Evolutionary conservation across 106 monocot genomes (phyloP), one percentile per base, ranked within the genome.

Genomic region (Hemerocallis citrina): DNA sequence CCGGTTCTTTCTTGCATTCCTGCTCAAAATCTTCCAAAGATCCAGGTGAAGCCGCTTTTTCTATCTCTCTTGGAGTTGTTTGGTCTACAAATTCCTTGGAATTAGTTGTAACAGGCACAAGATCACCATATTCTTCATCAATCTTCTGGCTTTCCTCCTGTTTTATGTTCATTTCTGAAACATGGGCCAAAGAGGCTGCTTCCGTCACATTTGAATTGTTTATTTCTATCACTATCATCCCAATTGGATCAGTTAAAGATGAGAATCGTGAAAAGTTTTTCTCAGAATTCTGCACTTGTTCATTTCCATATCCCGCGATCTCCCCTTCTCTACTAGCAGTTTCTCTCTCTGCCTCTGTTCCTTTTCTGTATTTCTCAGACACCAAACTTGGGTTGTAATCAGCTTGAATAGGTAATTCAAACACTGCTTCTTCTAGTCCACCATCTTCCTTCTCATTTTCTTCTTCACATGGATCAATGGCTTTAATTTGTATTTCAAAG

Each of bases 401-500:
- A 56, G 32, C 33, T 56, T 67, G 32, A 56, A 44, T 36, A 24
- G 8, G 5, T 41, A 41, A 30, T 19, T 67, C 41, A 31, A 44
- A 10, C 23, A 20, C 12, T 9, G 55, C 22, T 7, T 67, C 41
- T 21, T 67, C 54, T 11, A 19, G 25, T 17, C 21, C 30, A n/a
- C 0, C 39, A 40, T 54, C 11, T 54, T 17, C 28, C 15, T 55
- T 14, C 30, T 42, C 21, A 6, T 12, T 41, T 15, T 55, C 52
- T 55, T 44, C 42, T 62, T 29, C 29, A 8, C 30, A 14, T 7
- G 39, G 61, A 29, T 44, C 33, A 17, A 21, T 15, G 31, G 9
- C 52, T n/a, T 29, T 34, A 28, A 51, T 36, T 66, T 66, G 51
- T 23, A 52, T 54, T 0, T 39, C 65, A 54, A 54, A 40, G 40